Percentiles rank a stretch among this genome's conserved stretches.
These are phyloP conservation scores for Ganoderma meredithae DNA, from an alignment of 1,284 basidiomycete species.

Conservation along the genomic window DNA sequence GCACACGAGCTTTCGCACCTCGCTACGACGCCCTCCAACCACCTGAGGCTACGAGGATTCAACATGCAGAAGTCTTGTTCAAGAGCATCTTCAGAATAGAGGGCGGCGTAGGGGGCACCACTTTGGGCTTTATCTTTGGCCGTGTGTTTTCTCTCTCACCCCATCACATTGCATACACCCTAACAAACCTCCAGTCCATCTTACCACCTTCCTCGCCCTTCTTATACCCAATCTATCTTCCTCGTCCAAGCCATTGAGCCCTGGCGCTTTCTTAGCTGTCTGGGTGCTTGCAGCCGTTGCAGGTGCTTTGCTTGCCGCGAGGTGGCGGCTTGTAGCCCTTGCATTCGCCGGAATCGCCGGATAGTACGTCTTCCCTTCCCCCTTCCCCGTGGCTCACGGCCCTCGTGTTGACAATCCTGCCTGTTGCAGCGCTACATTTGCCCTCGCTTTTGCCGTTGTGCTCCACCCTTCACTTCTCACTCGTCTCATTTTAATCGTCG, in stretches of 20 bases:
- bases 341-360: slow-evolving; percentile 56
- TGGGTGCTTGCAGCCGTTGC: slow-evolving; percentile 61
- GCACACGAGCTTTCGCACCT: slow-evolving; percentile 65
- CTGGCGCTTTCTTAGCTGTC: slow-evolving; percentile 61
- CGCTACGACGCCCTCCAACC: slow-evolving; percentile 38
- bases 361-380: slow-evolving; percentile 50
- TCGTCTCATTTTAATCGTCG: slow-evolving; percentile 58
- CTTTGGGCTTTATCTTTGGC: slow-evolving; percentile 65
- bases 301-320: slow-evolving; percentile 55
- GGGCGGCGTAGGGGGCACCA: slow-evolving; percentile 69
- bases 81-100: slow-evolving; percentile 51
- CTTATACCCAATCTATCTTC: slow-evolving; percentile 59
- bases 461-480: slow-evolving; percentile 66
- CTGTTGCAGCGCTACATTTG: slow-evolving; percentile 51
- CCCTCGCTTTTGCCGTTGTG: slow-evolving; percentile 60
- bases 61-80: slow-evolving; percentile 37
- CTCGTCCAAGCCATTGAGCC: slow-evolving; percentile 49
- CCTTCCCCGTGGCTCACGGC: not conserved
- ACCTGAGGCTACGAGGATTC: slow-evolving; percentile 45
- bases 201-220: slow-evolving; percentile 65
- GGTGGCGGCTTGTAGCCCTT: slow-evolving; percentile 57
- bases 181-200: slow-evolving; percentile 51
- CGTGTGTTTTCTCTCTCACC: slow-evolving; percentile 46
- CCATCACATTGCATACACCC: not conserved
- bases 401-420: not conserved